Percentiles rank a stretch among this genome's conserved stretches.
Evolutionary conservation across 2,329 filamentous ascomycete species (phyloP).

Genomic region (Cladobotryum protrusum): DNA sequence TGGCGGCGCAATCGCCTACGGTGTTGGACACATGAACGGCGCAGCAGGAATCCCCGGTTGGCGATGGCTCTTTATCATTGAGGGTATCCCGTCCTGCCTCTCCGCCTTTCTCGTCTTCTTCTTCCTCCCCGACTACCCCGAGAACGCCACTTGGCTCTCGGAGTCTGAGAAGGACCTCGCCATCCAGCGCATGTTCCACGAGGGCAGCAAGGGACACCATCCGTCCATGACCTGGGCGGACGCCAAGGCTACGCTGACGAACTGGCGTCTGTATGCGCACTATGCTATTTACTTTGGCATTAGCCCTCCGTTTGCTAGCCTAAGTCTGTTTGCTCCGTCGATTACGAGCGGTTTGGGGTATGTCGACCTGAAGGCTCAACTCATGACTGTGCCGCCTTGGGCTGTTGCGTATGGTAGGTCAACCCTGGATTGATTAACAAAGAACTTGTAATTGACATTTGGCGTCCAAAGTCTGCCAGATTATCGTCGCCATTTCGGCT

Average conservation of each 20-base stretch:
- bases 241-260: constrained; percentile 61
- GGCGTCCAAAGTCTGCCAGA: constrained; percentile 28
- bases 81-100: constrained; percentile 59
- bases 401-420: constrained; percentile 49
- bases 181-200: constrained; percentile 35
- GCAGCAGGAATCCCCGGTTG: constrained; percentile 57
- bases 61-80: constrained; percentile 60
- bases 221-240: constrained; percentile 59
- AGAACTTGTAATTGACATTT: background rate
- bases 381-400: constrained; percentile 63
- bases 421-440: background rate
- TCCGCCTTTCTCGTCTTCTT: constrained; percentile 58
- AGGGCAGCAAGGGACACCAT: constrained; percentile 52
- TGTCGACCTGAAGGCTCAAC: constrained; percentile 48
- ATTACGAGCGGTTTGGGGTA: constrained; percentile 51
- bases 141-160: constrained; percentile 57
- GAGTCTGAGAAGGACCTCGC: constrained; percentile 53
- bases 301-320: constrained; percentile 49
- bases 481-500: constrained; percentile 50
- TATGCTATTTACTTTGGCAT: constrained; percentile 51
- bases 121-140: constrained; percentile 63
- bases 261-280: constrained; percentile 61
- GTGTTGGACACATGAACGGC: constrained; percentile 65
- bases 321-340: constrained; percentile 57
- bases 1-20: constrained; percentile 67